Conservation (phyloP, 331 rosid genomes). For the Phaseolus coccineus region DNA sequence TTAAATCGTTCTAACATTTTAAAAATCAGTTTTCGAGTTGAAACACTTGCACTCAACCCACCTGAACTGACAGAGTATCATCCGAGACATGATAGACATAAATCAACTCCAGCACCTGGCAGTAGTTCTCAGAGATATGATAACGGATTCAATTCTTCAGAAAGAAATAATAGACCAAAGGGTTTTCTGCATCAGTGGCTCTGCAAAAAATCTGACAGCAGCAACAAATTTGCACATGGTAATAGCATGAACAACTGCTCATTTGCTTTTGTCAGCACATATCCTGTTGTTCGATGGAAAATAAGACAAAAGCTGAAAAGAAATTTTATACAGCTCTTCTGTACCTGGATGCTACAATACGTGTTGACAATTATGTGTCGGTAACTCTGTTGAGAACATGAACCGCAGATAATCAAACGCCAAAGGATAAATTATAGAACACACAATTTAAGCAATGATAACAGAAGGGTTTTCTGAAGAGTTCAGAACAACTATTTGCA, state of each 20-base stretch:
- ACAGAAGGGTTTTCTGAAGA: background rate
- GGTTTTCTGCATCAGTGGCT: conserved; percentile 32
- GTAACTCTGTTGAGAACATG: background rate
- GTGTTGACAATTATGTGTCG: conserved; percentile 1
- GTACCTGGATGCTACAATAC: conserved; percentile 4
- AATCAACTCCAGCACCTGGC: conserved; percentile 35
- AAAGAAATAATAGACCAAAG: conserved; percentile 8
- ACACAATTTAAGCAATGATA: background rate
- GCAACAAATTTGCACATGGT: conserved; percentile 37
- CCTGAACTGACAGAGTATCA: conserved; percentile 36
- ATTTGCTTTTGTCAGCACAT: conserved; percentile 26
- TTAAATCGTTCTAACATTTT: background rate
- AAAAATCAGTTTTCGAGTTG: background rate
- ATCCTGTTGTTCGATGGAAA: conserved; percentile 29
- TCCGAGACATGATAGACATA: conserved; percentile 12
- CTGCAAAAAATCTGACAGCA: conserved; percentile 40
- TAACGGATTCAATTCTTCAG: conserved; percentile 10
- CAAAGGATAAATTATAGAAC: background rate
- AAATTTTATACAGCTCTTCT: conserved; percentile 20
- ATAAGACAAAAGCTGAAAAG: conserved; percentile 30
- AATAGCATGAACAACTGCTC: conserved; percentile 34
- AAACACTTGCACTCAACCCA: background rate
- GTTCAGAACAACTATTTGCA: conserved; percentile 9
- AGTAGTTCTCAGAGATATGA: conserved; percentile 10
- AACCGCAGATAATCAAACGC: background rate